phyloP scores from a whole-genome alignment of 345 rosid genomes.

The Bruguiera parviflora region DNA sequence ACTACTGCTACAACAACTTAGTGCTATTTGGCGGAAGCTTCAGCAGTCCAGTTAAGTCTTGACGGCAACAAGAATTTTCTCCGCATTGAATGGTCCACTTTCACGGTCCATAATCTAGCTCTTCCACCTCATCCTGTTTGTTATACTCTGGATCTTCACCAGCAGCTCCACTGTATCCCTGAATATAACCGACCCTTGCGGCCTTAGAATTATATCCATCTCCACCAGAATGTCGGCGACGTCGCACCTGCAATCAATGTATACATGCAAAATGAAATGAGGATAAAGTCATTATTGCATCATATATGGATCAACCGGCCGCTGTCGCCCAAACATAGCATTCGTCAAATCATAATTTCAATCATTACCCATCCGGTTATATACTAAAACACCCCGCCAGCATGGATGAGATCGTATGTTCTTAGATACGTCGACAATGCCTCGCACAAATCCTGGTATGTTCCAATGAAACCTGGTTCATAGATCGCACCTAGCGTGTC shows the following conservation, averaged over 20 bases:
- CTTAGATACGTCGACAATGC: slow-evolving; percentile 95
- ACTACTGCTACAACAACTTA: slow-evolving; percentile 5
- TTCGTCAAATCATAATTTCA: no score
- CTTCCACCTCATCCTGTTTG: slow-evolving; percentile 82
- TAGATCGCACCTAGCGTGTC: slow-evolving; percentile 76
- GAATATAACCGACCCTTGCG: slow-evolving; percentile 88
- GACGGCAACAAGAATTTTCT: slow-evolving; percentile 83
- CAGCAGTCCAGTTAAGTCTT: slow-evolving; percentile 87
- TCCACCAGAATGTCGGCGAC: slow-evolving; percentile 71
- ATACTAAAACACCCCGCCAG: slow-evolving; percentile 72
- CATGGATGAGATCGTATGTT: slow-evolving; percentile 95
- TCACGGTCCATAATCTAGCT: slow-evolving; percentile 80
- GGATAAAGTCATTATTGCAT: no score
- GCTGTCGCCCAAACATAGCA: no score
- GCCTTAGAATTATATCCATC: slow-evolving; percentile 93
- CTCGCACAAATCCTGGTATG: slow-evolving; percentile 97
- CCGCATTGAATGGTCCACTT: slow-evolving; percentile 89
- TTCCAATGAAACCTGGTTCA: slow-evolving; percentile 81
- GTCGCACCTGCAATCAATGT: slow-evolving; percentile 55
- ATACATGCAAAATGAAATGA: no score
- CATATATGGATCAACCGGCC: no score
- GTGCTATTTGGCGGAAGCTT: slow-evolving; percentile 25
- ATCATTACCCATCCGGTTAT: slow-evolving; percentile 61
- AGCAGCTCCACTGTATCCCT: slow-evolving; percentile 81
- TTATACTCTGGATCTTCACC: slow-evolving; percentile 66